Conservation (phyloP, 139 green algal species). For the Chlamydomonas incerta region DNA sequence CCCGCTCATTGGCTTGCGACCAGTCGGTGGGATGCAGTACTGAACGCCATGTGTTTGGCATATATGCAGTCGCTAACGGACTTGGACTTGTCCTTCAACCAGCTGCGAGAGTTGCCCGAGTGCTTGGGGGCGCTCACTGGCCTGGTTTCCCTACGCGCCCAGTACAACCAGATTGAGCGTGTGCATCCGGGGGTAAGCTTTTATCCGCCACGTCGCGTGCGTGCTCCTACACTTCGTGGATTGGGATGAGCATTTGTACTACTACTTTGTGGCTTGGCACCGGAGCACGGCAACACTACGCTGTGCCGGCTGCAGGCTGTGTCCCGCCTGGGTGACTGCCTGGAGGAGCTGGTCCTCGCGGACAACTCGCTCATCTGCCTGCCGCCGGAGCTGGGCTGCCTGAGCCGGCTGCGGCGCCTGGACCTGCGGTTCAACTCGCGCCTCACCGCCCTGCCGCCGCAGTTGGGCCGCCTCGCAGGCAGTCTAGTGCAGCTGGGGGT, state of each 20-base stretch:
- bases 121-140: neutral
- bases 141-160: neutral
- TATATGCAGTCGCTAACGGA: neutral
- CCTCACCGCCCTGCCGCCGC: neutral
- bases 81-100: constrained; percentile 33
- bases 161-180: constrained; percentile 26
- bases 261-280: too few species aligned
- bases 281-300: too few species aligned
- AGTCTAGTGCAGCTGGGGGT: constrained; percentile 5
- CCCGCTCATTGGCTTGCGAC: too few species aligned
- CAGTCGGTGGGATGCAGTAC: too few species aligned
- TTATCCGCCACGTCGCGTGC: too few species aligned
- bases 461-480: neutral
- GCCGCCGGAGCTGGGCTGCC: neutral
- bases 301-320: neutral
- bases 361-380: constrained; percentile 22
- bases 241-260: too few species aligned
- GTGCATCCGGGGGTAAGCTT: constrained; percentile 13
- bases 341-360: constrained; percentile 15
- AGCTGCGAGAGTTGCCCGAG: constrained; percentile 7
- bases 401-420: constrained; percentile 3
- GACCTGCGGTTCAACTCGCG: constrained; percentile 10
- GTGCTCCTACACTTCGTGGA: too few species aligned
- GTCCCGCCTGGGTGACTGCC: neutral
- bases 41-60: too few species aligned